A percentile compares a stretch with the other conserved stretches of the same genome.
Evolutionary conservation across 108 stramenopile genomes (phyloP).

Genomic region (Conticribra weissflogii): DNA sequence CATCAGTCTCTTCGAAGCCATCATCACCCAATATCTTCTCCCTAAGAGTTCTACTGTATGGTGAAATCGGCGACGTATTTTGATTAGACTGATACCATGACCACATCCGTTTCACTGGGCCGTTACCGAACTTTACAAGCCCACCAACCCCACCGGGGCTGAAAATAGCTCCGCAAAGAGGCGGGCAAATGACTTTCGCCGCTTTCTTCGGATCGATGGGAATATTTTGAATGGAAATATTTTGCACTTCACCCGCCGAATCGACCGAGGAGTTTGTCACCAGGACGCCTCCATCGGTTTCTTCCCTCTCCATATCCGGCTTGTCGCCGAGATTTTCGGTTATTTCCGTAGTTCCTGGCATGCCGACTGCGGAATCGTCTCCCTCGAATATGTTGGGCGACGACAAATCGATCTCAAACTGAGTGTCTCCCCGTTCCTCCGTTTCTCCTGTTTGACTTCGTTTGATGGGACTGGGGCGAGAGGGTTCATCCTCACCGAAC

Average conservation of each 20-base stretch:
- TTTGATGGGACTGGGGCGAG: neutral
- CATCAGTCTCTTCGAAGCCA: conserved; percentile 2
- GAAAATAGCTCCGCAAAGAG: conserved; percentile 79
- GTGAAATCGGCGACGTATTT: neutral
- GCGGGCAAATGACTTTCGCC: conserved; percentile 65
- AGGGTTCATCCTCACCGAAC: conserved; percentile 11
- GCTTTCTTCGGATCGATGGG: conserved; percentile 39
- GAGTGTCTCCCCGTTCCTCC: neutral
- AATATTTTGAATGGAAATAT: too few species aligned
- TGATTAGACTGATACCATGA: conserved; percentile 51
- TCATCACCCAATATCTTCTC: neutral
- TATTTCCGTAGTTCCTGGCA: neutral
- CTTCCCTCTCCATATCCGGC: too few species aligned
- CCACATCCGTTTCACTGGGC: conserved; percentile 77
- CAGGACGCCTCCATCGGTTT: too few species aligned
- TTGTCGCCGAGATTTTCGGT: conserved; percentile 15
- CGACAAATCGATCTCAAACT: conserved; percentile 10
- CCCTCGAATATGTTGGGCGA: neutral
- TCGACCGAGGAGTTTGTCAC: too few species aligned
- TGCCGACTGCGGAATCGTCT: neutral
- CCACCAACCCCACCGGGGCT: conserved; percentile 62
- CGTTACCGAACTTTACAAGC: conserved; percentile 71
- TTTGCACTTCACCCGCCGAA: too few species aligned
- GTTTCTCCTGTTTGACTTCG: neutral
- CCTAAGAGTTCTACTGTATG: too few species aligned